Conservation (phyloP, 768 basidiomycete genomes). For the Mycena venus region DNA sequence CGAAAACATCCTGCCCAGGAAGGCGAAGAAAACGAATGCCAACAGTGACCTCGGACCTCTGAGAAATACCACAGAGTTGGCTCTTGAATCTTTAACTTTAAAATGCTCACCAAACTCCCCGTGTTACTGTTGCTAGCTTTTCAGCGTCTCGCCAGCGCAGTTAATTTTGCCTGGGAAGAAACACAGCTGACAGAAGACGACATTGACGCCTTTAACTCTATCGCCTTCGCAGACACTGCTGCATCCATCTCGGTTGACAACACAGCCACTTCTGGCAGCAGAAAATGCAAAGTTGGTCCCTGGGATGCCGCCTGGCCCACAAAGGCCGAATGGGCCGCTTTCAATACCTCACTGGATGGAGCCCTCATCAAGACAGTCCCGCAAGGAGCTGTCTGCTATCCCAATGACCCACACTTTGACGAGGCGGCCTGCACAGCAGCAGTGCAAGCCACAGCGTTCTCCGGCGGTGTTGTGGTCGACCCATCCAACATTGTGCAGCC, state of each 20-base stretch:
- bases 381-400: neutral
- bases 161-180: constrained; percentile 5
- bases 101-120: constrained; percentile 7
- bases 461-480: constrained; percentile 1
- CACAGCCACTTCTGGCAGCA: neutral
- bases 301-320: constrained; percentile 6
- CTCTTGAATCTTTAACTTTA: neutral
- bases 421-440: neutral
- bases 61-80: neutral
- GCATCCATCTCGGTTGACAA: neutral
- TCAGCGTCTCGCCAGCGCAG: neutral
- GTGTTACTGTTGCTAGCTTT: constrained; percentile 1
- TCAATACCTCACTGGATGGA: neutral
- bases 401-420: neutral
- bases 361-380: neutral
- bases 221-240: neutral
- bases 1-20: constrained; percentile 3
- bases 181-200: constrained; percentile 7
- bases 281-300: neutral
- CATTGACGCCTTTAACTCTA: neutral
- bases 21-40: constrained; percentile 1
- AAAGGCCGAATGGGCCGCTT: neutral
- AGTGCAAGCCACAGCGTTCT: neutral
- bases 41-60: constrained; percentile 1
- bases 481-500: neutral